Percentiles rank a stretch among this genome's conserved stretches.
Conservation (phyloP, 2,329 filamentous ascomycete genomes). For the Botrytis deweyae region DNA sequence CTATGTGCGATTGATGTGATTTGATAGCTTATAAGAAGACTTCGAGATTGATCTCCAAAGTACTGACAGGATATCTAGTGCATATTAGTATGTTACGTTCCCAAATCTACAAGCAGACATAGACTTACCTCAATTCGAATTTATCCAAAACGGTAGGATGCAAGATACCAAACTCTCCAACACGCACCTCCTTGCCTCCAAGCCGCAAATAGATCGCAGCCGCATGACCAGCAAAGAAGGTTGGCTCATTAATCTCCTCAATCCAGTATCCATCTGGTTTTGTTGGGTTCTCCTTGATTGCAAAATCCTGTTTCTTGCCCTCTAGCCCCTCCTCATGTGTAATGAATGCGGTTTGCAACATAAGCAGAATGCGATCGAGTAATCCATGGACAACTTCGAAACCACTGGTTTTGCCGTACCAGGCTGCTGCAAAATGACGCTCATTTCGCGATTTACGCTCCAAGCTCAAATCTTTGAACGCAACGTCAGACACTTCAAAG, state of each 20-base stretch:
- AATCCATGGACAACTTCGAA: conserved; percentile 96
- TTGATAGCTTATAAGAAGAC: conserved; percentile 67
- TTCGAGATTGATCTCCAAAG: conserved; percentile 91
- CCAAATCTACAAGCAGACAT: too few relatives aligned
- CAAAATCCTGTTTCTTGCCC: conserved; percentile 51
- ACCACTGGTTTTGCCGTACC: conserved; percentile 89
- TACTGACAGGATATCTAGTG: conserved; percentile 81
- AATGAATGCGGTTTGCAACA: conserved; percentile 83
- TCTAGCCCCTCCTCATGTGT: conserved; percentile 68
- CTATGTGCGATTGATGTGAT: neutral
- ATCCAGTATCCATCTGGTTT: conserved; percentile 85
- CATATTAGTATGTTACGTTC: conserved; percentile 24
- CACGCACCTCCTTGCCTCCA: conserved; percentile 68
- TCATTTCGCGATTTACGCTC: conserved; percentile 92
- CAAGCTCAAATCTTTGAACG: conserved; percentile 77
- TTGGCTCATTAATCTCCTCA: conserved; percentile 84
- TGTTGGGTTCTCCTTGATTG: conserved; percentile 53
- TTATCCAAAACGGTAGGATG: conserved; percentile 92
- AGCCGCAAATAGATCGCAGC: conserved; percentile 80
- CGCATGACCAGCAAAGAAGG: conserved; percentile 88
- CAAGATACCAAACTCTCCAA: conserved; percentile 91
- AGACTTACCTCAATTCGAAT: conserved; percentile 75
- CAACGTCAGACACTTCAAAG: conserved; percentile 88
- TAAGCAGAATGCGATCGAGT: conserved; percentile 85
- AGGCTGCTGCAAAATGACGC: conserved; percentile 92